phyloP scores from a whole-genome alignment of 768 basidiomycete genomes.

The Naganishia onofrii region DNA sequence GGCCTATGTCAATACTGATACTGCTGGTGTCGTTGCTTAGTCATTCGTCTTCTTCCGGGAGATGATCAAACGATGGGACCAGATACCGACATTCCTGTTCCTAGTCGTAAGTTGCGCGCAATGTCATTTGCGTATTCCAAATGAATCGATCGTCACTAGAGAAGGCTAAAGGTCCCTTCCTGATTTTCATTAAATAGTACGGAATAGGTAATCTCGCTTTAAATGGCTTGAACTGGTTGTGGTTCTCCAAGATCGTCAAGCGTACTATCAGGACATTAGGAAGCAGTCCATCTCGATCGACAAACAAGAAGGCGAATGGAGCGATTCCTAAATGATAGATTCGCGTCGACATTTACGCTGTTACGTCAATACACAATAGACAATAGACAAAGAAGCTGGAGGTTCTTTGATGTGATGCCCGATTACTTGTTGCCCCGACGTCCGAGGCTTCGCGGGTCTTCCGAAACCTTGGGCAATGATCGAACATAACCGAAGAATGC shows the following conservation, averaged over 20 bases:
- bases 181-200: conserved; percentile 50
- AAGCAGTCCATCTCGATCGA: not conserved
- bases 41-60: conserved; percentile 67
- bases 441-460: too few relatives aligned
- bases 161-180: not conserved
- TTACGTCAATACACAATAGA: too few relatives aligned
- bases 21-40: conserved; percentile 54
- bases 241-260: conserved; percentile 48
- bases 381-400: too few relatives aligned
- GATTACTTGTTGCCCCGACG: too few relatives aligned
- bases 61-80: conserved; percentile 59
- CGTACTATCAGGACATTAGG: conserved; percentile 36
- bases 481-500: too few relatives aligned
- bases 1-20: conserved; percentile 43
- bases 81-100: conserved; percentile 57
- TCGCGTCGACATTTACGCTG: too few relatives aligned
- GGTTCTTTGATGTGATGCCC: too few relatives aligned
- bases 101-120: conserved; percentile 31
- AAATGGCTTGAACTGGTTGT: conserved; percentile 67
- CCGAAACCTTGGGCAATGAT: too few relatives aligned
- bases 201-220: conserved; percentile 64
- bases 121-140: not conserved
- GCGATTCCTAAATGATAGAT: too few relatives aligned
- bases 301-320: not conserved
- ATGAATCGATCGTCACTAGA: too few relatives aligned